Evolutionary conservation across 2,329 filamentous ascomycete species (phyloP).

Genomic region (Apiospora kogelbergensis): DNA sequence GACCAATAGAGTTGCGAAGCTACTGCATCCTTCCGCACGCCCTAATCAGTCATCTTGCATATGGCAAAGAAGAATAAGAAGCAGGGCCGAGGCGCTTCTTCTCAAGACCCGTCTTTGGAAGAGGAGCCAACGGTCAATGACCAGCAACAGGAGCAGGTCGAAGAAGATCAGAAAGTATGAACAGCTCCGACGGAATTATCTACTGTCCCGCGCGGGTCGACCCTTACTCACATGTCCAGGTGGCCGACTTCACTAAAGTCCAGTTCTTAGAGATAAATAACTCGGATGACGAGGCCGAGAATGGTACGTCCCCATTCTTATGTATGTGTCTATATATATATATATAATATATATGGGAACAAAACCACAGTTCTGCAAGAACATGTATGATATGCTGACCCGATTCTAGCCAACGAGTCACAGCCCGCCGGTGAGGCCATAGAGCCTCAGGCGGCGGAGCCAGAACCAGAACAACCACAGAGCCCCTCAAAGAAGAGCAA

Average conservation of each 20-base stretch:
- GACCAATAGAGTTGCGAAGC: slow-evolving; percentile 10
- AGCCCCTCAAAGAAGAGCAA: slow-evolving; percentile 1
- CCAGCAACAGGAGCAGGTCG: slow-evolving; percentile 3
- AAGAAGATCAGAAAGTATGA: slow-evolving; percentile 16
- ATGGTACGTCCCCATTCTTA: slow-evolving; percentile 13
- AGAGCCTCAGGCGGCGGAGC: background rate
- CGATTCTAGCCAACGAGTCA: slow-evolving; percentile 4
- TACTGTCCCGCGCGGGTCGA: slow-evolving; percentile 15
- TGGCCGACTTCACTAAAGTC: slow-evolving; percentile 18
- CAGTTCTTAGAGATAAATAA: slow-evolving; percentile 9
- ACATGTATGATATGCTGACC: slow-evolving; percentile 2
- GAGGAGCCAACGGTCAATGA: slow-evolving; percentile 10
- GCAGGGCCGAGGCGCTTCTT: background rate
- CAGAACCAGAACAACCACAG: background rate
- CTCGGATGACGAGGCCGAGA: slow-evolving; percentile 15
- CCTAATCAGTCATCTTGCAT: slow-evolving; percentile 10
- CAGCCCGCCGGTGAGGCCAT: background rate
- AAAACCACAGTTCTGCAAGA: background rate
- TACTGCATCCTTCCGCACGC: slow-evolving; percentile 12
- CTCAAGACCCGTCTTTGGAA: slow-evolving; percentile 4
- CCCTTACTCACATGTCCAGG: slow-evolving; percentile 17
- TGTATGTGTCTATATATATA: background rate
- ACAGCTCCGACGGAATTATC: slow-evolving; percentile 13
- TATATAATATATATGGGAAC: background rate
- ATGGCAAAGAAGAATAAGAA: slow-evolving; percentile 14